Percentiles rank a stretch among this genome's conserved stretches.
These are phyloP conservation scores for Lichtheimia corymbifera DNA, from an alignment of 371 early-diverging fungal genomes.

Conservation along the genomic window DNA sequence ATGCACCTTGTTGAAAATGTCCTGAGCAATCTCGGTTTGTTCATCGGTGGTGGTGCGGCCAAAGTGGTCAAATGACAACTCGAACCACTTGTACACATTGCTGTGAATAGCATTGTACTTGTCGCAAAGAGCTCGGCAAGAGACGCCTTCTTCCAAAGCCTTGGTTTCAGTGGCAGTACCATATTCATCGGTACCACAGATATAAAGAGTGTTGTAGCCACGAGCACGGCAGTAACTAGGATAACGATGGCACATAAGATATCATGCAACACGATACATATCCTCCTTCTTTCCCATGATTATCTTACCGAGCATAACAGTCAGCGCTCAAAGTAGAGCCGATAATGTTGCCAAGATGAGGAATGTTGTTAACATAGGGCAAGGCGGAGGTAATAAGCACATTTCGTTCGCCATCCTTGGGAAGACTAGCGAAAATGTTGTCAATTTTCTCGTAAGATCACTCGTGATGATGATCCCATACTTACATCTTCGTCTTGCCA, in stretches of 20 bases:
- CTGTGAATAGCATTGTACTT: constrained; percentile 93
- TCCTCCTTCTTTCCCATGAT: not conserved
- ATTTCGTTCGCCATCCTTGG: constrained; percentile 75
- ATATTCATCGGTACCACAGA: constrained; percentile 99
- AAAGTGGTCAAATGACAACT: constrained; percentile 95
- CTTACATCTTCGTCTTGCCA: constrained; percentile 10
- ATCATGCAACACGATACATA: constrained; percentile 25
- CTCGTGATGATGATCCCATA: not conserved
- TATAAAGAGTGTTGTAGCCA: constrained; percentile 89
- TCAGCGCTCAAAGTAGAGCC: constrained; percentile 99
- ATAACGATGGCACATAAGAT: not conserved
- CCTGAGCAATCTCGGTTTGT: constrained; percentile 95
- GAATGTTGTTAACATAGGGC: constrained; percentile 99
- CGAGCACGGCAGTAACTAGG: constrained; percentile 80
- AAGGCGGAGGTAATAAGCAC: constrained; percentile 97
- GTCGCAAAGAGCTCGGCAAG: constrained; percentile 95
- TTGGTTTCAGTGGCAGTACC: constrained; percentile 99
- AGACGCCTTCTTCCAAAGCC: constrained; percentile 91
- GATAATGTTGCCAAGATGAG: constrained; percentile 99
- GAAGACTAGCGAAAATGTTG: constrained; percentile 44
- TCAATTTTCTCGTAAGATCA: not conserved
- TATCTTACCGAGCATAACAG: constrained; percentile 83
- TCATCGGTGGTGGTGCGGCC: constrained; percentile 93
- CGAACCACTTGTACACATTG: constrained; percentile 96
- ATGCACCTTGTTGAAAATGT: constrained; percentile 85